Percentiles rank a stretch among this genome's conserved stretches.
Evolutionary conservation across 768 basidiomycete genomes (phyloP).

Genomic region (Trichaptum fuscoviolaceum): DNA sequence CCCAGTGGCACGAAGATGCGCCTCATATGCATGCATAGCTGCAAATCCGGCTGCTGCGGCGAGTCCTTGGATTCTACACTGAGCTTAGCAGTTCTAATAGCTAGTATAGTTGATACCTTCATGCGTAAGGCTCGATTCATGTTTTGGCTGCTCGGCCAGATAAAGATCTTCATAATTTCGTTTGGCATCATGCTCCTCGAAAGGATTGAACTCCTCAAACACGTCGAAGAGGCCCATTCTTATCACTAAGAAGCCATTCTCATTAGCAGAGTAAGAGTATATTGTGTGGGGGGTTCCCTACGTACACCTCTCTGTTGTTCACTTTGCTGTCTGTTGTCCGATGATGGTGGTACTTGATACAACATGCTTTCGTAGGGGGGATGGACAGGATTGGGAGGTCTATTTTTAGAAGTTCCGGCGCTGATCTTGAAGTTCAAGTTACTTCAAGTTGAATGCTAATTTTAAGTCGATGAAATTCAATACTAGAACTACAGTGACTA

Average conservation of each 20-base stretch:
- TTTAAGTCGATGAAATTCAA: no score
- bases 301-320: no score
- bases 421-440: neutral
- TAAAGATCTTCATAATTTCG: conserved; percentile 11
- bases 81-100: neutral
- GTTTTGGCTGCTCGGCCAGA: conserved; percentile 12
- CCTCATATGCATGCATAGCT: conserved; percentile 34
- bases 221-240: neutral
- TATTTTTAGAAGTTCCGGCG: neutral
- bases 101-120: conserved; percentile 12
- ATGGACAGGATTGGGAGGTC: neutral
- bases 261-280: no score
- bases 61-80: conserved; percentile 8
- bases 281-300: no score
- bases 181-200: conserved; percentile 7
- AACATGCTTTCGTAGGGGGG: neutral
- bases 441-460: neutral
- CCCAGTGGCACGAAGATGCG: conserved; percentile 27
- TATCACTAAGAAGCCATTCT: neutral
- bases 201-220: neutral
- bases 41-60: conserved; percentile 32
- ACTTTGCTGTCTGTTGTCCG: neutral
- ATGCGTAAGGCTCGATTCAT: conserved; percentile 18
- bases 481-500: no score
- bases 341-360: neutral